Evolutionary conservation across 805 yeast genomes (phyloP).

Genomic region (Tetrapisispora pingtungensis): DNA sequence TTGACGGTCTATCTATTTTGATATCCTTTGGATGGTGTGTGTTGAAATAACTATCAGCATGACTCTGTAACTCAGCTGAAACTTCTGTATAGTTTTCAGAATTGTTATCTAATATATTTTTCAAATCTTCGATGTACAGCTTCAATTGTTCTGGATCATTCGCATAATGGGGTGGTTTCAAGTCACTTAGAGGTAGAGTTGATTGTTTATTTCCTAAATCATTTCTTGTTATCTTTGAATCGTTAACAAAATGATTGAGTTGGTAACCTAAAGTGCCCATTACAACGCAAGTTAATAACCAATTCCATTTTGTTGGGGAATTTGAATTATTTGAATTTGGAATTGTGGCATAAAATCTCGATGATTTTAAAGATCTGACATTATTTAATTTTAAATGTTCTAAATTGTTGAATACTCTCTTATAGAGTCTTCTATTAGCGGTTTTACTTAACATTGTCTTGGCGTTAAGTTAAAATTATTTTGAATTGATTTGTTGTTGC

Average conservation of each 20-base stretch:
- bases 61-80: conserved; percentile 37
- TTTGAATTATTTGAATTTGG: neutral
- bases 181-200: conserved; percentile 13
- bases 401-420: neutral
- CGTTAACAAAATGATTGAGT: neutral
- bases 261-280: neutral
- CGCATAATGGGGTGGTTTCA: conserved; percentile 19
- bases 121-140: conserved; percentile 36
- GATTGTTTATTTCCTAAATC: conserved; percentile 3
- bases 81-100: conserved; percentile 25
- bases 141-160: conserved; percentile 33
- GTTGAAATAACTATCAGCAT: conserved; percentile 50
- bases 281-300: neutral
- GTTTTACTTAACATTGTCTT: neutral
- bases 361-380: neutral
- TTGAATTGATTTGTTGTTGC: no score
- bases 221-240: neutral
- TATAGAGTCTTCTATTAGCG: neutral
- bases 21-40: conserved; percentile 46
- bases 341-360: neutral
- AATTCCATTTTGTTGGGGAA: neutral
- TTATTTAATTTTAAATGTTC: neutral
- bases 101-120: conserved; percentile 31
- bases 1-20: conserved; percentile 46
- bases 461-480: no score